Evolutionary conservation across 2,329 filamentous ascomycete species (phyloP).

Genomic region (Neopestalotiopsis rosae): DNA sequence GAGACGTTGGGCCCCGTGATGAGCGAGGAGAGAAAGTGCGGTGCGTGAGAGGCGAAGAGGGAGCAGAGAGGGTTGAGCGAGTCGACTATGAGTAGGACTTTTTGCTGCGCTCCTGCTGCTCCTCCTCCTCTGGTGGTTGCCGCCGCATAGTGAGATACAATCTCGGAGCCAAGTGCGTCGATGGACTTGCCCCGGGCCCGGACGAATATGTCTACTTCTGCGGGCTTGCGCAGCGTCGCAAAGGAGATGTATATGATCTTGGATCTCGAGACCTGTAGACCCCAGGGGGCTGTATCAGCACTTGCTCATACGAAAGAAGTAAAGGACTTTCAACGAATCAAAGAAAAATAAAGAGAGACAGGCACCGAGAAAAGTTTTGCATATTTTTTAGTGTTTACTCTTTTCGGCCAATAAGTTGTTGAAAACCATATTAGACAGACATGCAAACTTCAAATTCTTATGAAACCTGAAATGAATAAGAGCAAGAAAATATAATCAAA

Average conservation of each 20-base stretch:
- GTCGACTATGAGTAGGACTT: slow-evolving; percentile 79
- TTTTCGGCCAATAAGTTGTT: no score
- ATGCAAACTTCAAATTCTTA: no score
- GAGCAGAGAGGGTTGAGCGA: slow-evolving; percentile 72
- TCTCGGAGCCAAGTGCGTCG: slow-evolving; percentile 62
- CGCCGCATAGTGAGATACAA: slow-evolving; percentile 53
- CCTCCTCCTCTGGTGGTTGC: no score
- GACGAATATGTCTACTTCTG: slow-evolving; percentile 71
- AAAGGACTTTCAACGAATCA: no score
- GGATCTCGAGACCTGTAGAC: slow-evolving; percentile 62
- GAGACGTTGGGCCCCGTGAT: slow-evolving; percentile 71
- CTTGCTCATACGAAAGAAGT: slow-evolving; percentile 14
- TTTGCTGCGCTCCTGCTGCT: slow-evolving; percentile 33
- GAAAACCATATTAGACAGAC: not conserved
- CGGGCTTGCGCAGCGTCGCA: slow-evolving; percentile 70
- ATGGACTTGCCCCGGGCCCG: slow-evolving; percentile 65
- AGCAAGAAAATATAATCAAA: not conserved
- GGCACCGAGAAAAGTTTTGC: not conserved
- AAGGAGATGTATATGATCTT: slow-evolving; percentile 81
- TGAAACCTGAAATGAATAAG: not conserved
- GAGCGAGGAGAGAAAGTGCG: slow-evolving; percentile 72
- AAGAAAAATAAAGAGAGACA: no score
- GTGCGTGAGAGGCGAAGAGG: slow-evolving; percentile 60
- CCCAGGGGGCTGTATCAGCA: slow-evolving; percentile 5
- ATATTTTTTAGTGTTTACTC: no score